Base-by-base conservation (phyloP, 2,329 filamentous ascomycete species). In the Fusarium anguioides region DNA sequence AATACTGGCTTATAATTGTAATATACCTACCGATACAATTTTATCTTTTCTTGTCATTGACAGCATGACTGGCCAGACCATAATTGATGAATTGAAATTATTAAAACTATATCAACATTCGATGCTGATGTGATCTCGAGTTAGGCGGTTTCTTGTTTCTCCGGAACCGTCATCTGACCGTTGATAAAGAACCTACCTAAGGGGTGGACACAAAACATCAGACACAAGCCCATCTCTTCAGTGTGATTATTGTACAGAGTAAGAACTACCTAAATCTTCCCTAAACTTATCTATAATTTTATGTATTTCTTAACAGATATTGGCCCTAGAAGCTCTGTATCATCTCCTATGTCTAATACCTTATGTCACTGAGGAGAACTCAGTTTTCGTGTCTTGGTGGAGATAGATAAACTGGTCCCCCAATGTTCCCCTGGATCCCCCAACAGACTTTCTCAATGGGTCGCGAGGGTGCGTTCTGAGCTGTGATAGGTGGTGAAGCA, bases 1-100 rank as follows among this genome's bases (percentile, higher is more conserved):
- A 67, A 60, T 72, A 65, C 44, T 73, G 59, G 67, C 50, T 69
- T 72, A 71, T 72, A 73, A 73, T 73, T 72, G 68, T 73, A 73
- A 73, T 73, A 71, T 65, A 65, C 56, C 56, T 69, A 65, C 47
- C 60, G 53, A 42, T 46, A 66, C 47, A 51, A 59, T 56, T 58
- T 51, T 29, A 51, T 50, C n/a, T 17, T 51, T 47, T 53, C 49
- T 48, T 49, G 36, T 65, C 47, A 31, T 44, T 51, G 26, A 66
- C 31, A 31, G 36, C n/a, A 55, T 35, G 26, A 33, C 24, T 15
- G 18, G 18, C 31, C 35, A 31, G 18, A n/a, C 31, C 35, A 31
- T 36, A 27, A 37, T 39, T 18, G 24, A 14, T n/a, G 36, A 50
- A 33, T 33, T 33, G 15, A 33, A 33, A 39, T 35, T 47, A 53